Base-by-base conservation (phyloP, 805 yeast genomes). In the Myxozyma geophila region DNA sequence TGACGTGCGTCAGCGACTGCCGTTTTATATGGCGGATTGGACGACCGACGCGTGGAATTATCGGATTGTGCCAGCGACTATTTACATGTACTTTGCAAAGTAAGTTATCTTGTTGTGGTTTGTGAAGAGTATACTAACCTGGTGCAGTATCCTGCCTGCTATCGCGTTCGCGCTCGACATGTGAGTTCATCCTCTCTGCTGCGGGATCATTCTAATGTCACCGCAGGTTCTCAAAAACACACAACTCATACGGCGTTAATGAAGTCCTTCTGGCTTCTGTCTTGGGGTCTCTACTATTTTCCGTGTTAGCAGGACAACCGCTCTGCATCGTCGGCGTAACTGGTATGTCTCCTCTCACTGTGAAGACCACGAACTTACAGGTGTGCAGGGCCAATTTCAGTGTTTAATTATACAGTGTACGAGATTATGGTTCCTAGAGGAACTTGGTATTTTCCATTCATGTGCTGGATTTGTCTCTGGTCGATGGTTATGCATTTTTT, bases 391-490 rank as follows among this genome's bases (percentile, higher is more conserved):
- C 99, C 99, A 0, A 87, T 95, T 15, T 79, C 96, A 1, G 92
- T 93, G 64, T 93, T 95, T 81, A 90, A 90, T 72, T 92, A 91
- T 71, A 95, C 98, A 0, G 92, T 95, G 0, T 90, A 87, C 73
- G 88, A 87, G 64, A 81, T 90, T 55, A 81, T 90, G 43, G 76
- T 73, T 23, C 87, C 89, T 0, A 73, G 81, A 63, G 79, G 72
- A 33, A 79, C 71, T 64, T 81, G 74, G 8, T 92, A 83, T 74
- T 92, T 93, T 76, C 91, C 92, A 17, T 93, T 93, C 74, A 92
- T 95, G 97, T 87, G 93, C 73, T 95, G 98, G 98, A 80, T 93
- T 39, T 90, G 92, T 71, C 79, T 95, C 44, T 93, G 99, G 99
- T 82, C 90, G 3, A 87, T 88, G 90, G 81, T 86, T 12, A 81